These are phyloP conservation scores for Ogataea pilisensis DNA, from an alignment of 805 yeast species.

Conservation along the genomic window DNA sequence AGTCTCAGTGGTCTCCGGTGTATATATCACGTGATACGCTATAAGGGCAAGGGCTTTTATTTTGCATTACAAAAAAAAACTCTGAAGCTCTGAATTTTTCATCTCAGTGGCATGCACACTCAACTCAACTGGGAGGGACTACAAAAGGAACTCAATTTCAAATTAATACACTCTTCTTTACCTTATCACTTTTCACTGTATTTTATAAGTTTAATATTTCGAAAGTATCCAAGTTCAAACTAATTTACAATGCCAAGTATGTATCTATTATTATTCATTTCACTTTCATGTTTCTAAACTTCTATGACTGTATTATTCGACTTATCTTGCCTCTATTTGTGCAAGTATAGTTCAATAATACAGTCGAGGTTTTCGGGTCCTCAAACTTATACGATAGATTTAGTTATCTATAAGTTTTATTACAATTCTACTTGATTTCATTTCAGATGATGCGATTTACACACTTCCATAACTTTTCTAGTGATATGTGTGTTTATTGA, in stretches of 20 bases:
- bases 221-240: constrained; percentile 1
- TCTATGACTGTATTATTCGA: not conserved
- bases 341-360: too few species aligned
- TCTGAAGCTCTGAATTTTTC: too few species aligned
- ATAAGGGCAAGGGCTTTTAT: too few species aligned
- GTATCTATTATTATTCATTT: constrained; percentile 9
- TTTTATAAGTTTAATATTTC: not conserved
- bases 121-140: too few species aligned
- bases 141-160: too few species aligned
- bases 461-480: not conserved
- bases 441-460: not conserved
- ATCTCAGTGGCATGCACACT: too few species aligned
- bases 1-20: too few species aligned
- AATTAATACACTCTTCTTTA: not conserved
- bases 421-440: too few species aligned
- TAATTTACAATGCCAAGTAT: constrained; percentile 28
- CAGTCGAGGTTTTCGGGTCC: constrained; percentile 23
- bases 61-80: too few species aligned
- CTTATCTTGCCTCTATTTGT: too few species aligned
- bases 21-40: too few species aligned
- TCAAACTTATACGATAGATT: constrained; percentile 5
- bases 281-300: not conserved
- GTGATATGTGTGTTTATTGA: not conserved
- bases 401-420: not conserved
- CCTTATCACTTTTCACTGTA: not conserved